Evolutionary conservation across 441 rosid genomes (phyloP).

Genomic region (Macaranga tanarius): DNA sequence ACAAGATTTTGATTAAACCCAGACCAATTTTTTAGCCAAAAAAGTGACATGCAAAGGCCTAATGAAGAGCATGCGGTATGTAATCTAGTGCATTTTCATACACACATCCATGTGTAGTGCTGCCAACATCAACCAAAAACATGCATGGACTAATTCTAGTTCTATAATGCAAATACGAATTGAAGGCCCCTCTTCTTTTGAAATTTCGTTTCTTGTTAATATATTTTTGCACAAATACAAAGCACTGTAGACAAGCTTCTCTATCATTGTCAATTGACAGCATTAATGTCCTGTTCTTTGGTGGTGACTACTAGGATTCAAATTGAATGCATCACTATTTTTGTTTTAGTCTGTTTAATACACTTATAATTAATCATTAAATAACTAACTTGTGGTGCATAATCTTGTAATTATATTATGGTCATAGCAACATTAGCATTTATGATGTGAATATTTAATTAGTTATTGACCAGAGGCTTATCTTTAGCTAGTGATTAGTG

Average conservation of each 20-base stretch:
- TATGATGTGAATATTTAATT: background rate
- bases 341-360: too few species aligned
- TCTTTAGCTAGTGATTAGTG: conserved; percentile 7
- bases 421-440: conserved; percentile 15
- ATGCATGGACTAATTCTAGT: conserved; percentile 8
- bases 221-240: background rate
- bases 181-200: conserved; percentile 1
- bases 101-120: conserved; percentile 25
- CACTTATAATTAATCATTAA: too few species aligned
- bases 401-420: too few species aligned
- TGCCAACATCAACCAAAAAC: conserved; percentile 13
- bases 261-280: conserved; percentile 18
- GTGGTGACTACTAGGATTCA: conserved; percentile 9
- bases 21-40: conserved; percentile 16
- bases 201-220: background rate
- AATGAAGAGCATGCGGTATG: conserved; percentile 9
- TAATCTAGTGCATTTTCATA: conserved; percentile 14
- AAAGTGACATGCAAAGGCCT: conserved; percentile 1
- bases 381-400: too few species aligned
- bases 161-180: background rate
- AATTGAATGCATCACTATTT: background rate
- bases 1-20: background rate
- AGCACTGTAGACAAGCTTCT: background rate
- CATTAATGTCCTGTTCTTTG: conserved; percentile 21
- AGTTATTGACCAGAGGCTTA: conserved; percentile 20